Conservation (phyloP, 1,284 basidiomycete genomes). For the Ganoderma multipileum region DNA sequence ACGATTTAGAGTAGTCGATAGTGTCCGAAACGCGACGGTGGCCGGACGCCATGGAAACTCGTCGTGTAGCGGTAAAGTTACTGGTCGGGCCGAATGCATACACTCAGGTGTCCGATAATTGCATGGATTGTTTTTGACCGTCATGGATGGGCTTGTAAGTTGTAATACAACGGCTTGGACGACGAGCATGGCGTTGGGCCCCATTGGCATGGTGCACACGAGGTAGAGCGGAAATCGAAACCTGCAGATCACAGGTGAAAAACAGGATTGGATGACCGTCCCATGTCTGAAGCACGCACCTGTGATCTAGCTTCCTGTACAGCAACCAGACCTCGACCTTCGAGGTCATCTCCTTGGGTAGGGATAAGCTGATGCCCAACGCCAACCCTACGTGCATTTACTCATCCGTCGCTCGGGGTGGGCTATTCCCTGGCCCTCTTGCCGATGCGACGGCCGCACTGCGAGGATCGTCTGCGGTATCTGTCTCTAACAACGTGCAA, state of each 20-base stretch:
- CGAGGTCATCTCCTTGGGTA: not conserved
- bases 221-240: not conserved
- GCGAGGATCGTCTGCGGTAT: not conserved
- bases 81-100: not conserved
- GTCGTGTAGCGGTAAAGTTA: not conserved
- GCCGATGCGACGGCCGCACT: not conserved
- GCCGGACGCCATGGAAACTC: not conserved
- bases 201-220: not conserved
- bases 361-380: not conserved
- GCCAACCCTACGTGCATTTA: no score
- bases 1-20: not conserved
- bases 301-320: not conserved
- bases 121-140: not conserved
- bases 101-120: not conserved
- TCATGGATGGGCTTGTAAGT: not conserved
- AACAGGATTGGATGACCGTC: not conserved
- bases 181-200: not conserved
- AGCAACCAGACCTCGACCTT: not conserved
- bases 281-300: not conserved
- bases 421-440: not conserved
- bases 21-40: not conserved
- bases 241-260: not conserved
- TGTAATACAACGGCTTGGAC: not conserved
- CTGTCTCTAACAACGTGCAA: not conserved
- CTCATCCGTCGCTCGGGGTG: no score